Evolutionary conservation across 768 basidiomycete species (phyloP).

Genomic region (Candolleomyces efflorescens): DNA sequence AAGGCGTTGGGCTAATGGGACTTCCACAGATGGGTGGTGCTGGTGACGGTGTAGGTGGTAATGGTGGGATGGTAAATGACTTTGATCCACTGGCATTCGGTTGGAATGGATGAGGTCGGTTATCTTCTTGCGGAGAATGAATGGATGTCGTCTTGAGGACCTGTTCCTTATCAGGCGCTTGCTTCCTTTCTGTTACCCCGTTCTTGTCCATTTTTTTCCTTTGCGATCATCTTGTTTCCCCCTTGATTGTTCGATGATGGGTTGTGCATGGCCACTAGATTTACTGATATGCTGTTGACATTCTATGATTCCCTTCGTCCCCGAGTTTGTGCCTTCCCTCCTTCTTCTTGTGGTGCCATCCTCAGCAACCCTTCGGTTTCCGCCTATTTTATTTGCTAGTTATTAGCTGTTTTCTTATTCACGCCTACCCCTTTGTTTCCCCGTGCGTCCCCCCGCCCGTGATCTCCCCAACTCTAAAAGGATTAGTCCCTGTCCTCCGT

Average conservation of each 20-base stretch:
- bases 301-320: background rate
- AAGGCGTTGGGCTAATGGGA: slow-evolving; percentile 23
- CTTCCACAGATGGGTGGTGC: slow-evolving; percentile 35
- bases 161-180: slow-evolving; percentile 1
- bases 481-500: background rate
- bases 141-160: background rate
- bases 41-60: slow-evolving; percentile 10
- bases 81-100: slow-evolving; percentile 61
- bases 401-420: slow-evolving; percentile 15
- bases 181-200: background rate
- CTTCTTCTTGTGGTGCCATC: background rate
- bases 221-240: background rate
- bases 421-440: slow-evolving; percentile 12
- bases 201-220: background rate
- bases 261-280: background rate
- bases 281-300: background rate
- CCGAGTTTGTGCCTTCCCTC: background rate
- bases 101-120: slow-evolving; percentile 41
- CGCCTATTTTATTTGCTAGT: slow-evolving; percentile 27
- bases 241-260: background rate
- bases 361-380: slow-evolving; percentile 3
- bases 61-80: slow-evolving; percentile 38
- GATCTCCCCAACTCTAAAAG: background rate
- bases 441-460: slow-evolving; percentile 7
- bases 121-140: slow-evolving; percentile 9